Conservation (phyloP, 2,329 filamentous ascomycete species). For the Sarocladiaceae sp. region DNA sequence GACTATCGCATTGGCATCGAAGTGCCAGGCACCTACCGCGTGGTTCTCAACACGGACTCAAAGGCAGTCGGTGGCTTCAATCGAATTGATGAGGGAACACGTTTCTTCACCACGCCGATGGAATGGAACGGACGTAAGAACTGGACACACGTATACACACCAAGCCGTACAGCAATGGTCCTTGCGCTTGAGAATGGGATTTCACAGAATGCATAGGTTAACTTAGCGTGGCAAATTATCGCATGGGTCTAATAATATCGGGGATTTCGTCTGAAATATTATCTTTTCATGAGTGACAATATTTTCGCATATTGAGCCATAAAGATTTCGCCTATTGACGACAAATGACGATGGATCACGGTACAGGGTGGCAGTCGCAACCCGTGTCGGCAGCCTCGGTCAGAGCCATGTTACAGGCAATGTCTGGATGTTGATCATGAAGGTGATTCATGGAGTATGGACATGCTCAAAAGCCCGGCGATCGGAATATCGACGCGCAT, state of each 20-base stretch:
- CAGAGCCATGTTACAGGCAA: too few relatives aligned
- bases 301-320: too few relatives aligned
- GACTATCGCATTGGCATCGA: conserved; percentile 94
- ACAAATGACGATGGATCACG: too few relatives aligned
- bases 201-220: conserved; percentile 16
- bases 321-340: too few relatives aligned
- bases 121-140: conserved; percentile 88
- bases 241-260: background rate
- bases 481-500: too few relatives aligned
- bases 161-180: conserved; percentile 73
- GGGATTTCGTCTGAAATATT: background rate
- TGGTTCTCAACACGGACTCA: conserved; percentile 79
- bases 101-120: conserved; percentile 90
- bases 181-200: conserved; percentile 40
- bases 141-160: conserved; percentile 89
- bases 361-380: background rate
- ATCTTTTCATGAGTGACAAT: too few relatives aligned
- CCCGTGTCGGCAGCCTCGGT: background rate
- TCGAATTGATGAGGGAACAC: conserved; percentile 71
- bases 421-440: background rate
- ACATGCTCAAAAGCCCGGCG: background rate
- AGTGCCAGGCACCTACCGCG: conserved; percentile 75
- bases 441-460: too few relatives aligned
- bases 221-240: background rate
- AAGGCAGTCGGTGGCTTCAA: conserved; percentile 74